Base-by-base conservation (phyloP, 2,329 filamentous ascomycete species). In the Gliomastix tumulicola region DNA sequence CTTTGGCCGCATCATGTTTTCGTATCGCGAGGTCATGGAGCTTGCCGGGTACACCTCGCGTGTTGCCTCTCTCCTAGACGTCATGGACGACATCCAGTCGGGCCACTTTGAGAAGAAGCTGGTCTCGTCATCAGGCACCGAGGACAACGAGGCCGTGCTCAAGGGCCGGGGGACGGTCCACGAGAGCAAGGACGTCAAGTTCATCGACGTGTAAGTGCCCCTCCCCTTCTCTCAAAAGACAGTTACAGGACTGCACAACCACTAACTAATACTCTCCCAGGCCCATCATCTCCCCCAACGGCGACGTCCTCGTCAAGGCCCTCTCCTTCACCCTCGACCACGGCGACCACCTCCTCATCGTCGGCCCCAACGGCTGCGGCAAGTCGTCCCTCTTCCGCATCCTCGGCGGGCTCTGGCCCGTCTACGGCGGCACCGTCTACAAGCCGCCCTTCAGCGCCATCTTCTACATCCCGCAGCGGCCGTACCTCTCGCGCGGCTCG, bases 311-410 rank as follows among this genome's bases (percentile, higher is more conserved):
- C 4, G 81, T 97, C 37, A 81, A 78, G 41, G 82, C 83, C 16
- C 72, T 98, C 5, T 92, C 86, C 23, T 98, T 98, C 64, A 79
- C 80, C 20, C 86, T 98, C 44, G 76, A 80, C 38, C 82, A 84
- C 2, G 88, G 88, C 38, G 88, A 95, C 41, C 92, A 98, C 50
- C 74, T 98, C 7, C 77, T 98, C 25, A 92, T 98, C 30, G 86
- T 97, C 30, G 92, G 92, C 2, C 92, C 92, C 17, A 98, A 98
- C 56, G 92, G 92, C 25, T 98, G 92, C 59, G 92, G 92, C 30
- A 98, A 98, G 61, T 95, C 88, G 0, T 94, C 85, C 13, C 73
- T 98, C 4, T 98, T 98, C 75, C 82, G 92, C 25, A 98, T 98
- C 48, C 76, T 98, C 2, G 92, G 92, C 42, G 92, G 92, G 1